These are phyloP conservation scores for Phytophthora chlamydospora DNA, from an alignment of 352 stramenopile species.

Conservation along the genomic window DNA sequence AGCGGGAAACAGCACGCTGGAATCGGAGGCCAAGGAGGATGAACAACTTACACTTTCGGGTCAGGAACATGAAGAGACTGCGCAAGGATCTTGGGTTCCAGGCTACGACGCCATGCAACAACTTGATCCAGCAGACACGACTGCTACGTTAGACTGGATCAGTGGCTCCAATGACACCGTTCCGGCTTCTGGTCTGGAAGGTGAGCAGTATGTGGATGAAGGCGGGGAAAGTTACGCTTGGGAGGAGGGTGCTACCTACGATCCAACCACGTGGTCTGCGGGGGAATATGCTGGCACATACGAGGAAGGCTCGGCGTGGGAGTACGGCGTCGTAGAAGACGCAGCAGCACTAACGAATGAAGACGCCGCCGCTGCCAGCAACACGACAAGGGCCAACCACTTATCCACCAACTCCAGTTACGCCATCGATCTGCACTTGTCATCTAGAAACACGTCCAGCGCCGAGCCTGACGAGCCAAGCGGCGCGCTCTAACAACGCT, in stretches of 20 bases:
- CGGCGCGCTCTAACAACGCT: constrained; percentile 26
- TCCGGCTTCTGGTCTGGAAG: constrained; percentile 8
- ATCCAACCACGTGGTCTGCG: constrained; percentile 22
- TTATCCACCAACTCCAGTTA: constrained; percentile 64
- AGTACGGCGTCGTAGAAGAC: constrained; percentile 17
- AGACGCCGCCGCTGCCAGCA: constrained; percentile 15
- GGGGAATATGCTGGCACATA: constrained; percentile 9
- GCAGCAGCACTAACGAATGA: constrained; percentile 6
- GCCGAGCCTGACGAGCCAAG: constrained; percentile 24
- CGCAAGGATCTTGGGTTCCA: neutral
- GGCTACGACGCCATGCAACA: neutral
- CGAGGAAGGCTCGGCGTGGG: constrained; percentile 19
- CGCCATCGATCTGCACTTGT: constrained; percentile 53
- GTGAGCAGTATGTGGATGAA: constrained; percentile 7
- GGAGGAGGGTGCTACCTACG: constrained; percentile 14
- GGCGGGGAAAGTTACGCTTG: constrained; percentile 2
- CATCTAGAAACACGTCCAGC: constrained; percentile 27
- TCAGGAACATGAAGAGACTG: constrained; percentile 4
- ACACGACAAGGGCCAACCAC: constrained; percentile 5
- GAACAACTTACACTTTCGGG: constrained; percentile 10
- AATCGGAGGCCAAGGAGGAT: neutral
- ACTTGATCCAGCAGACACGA: neutral
- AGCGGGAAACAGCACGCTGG: neutral
- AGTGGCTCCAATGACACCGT: neutral
- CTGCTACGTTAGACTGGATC: constrained; percentile 5